Conservation (phyloP, 768 basidiomycete genomes). For the Naganishia kalamii region DNA sequence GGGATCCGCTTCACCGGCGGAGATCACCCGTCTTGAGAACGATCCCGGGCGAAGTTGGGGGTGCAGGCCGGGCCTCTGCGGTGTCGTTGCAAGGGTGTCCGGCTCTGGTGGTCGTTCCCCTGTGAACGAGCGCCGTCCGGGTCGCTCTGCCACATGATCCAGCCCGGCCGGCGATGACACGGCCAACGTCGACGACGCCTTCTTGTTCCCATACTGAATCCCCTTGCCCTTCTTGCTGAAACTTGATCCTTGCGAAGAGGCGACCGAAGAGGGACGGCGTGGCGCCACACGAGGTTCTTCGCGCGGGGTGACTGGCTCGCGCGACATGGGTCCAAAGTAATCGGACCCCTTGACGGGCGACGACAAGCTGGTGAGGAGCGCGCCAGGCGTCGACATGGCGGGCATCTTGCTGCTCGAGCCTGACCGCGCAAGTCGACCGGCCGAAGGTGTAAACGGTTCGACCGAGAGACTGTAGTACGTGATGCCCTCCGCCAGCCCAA, state of each 20-base stretch:
- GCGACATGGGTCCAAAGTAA: neutral
- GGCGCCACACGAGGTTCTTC: neutral
- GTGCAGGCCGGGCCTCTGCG: neutral
- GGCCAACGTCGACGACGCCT: conserved; percentile 15
- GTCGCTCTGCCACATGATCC: neutral
- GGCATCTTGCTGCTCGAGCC: conserved; percentile 10
- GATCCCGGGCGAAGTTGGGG: neutral
- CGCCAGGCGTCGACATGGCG: neutral
- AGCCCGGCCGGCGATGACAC: neutral
- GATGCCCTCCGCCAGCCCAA: conserved; percentile 42
- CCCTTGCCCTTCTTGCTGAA: conserved; percentile 17
- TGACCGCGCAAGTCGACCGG: conserved; percentile 20
- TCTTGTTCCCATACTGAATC: conserved; percentile 12
- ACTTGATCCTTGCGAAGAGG: conserved; percentile 11
- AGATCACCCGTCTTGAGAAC: neutral
- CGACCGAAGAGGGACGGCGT: conserved; percentile 10
- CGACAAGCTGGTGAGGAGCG: neutral
- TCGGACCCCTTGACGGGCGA: neutral
- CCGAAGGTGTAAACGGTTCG: conserved; percentile 34
- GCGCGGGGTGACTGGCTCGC: neutral
- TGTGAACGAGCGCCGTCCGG: neutral
- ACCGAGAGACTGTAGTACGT: conserved; percentile 40
- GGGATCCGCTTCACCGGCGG: neutral
- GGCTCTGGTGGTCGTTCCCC: neutral
- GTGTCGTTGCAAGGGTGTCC: no score